Percentiles rank a stretch among this genome's conserved stretches.
Evolutionary conservation across 2,329 filamentous ascomycete species (phyloP).

Genomic region (Zasmidium angulare): DNA sequence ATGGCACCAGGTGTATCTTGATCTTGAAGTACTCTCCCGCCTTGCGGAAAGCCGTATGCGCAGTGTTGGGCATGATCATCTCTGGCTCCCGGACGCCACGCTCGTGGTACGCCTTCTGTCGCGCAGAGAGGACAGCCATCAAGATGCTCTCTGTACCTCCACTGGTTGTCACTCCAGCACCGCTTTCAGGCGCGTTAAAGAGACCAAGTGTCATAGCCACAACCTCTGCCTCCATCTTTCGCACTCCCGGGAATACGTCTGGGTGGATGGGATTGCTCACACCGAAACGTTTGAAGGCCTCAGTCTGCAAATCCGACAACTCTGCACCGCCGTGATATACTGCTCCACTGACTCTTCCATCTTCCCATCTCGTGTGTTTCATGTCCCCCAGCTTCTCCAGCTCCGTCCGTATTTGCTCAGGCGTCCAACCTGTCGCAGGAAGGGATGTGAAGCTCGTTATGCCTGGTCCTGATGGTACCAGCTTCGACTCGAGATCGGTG

Average conservation of each 20-base stretch:
- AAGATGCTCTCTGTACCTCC: slow-evolving; percentile 96
- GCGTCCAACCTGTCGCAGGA: slow-evolving; percentile 78
- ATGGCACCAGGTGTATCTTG: slow-evolving; percentile 84
- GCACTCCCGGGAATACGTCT: slow-evolving; percentile 94
- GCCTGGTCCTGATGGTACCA: slow-evolving; percentile 71
- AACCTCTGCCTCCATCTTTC: slow-evolving; percentile 99
- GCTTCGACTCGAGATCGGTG: slow-evolving; percentile 76
- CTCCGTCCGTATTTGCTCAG: slow-evolving; percentile 77
- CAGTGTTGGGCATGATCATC: slow-evolving; percentile 95
- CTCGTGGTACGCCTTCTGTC: slow-evolving; percentile 84
- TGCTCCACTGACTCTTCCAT: slow-evolving; percentile 88
- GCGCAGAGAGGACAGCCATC: slow-evolving; percentile 87
- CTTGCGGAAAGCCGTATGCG: slow-evolving; percentile 95
- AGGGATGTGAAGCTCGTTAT: slow-evolving; percentile 72
- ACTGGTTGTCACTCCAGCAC: slow-evolving; percentile 84
- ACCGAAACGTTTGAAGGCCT: slow-evolving; percentile 91
- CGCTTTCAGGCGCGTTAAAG: slow-evolving; percentile 85
- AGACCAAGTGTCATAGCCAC: slow-evolving; percentile 81
- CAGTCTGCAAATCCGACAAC: slow-evolving; percentile 79
- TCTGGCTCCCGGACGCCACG: slow-evolving; percentile 88
- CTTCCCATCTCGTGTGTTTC: slow-evolving; percentile 96
- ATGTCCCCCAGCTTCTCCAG: slow-evolving; percentile 75
- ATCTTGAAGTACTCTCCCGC: slow-evolving; percentile 95
- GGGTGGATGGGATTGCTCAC: slow-evolving; percentile 97
- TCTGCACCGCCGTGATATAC: slow-evolving; percentile 92